Evolutionary conservation across 2,329 filamentous ascomycete genomes (phyloP).

Genomic region (Tolypocladium nubicola): DNA sequence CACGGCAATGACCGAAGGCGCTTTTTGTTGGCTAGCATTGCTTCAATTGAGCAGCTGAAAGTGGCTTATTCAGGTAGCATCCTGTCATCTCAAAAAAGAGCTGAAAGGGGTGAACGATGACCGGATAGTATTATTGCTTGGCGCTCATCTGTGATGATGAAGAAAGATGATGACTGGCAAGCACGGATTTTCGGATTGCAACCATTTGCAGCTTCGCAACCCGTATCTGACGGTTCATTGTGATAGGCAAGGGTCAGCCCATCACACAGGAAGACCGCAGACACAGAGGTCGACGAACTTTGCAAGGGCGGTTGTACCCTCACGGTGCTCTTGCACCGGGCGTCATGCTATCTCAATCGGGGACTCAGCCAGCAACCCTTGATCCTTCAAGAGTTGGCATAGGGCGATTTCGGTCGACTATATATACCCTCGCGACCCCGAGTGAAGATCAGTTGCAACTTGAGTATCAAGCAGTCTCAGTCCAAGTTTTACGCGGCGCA

Average conservation of each 20-base stretch:
- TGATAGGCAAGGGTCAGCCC: neutral
- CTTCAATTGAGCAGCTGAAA: neutral
- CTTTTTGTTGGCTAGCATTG: neutral
- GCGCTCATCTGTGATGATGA: too few species aligned
- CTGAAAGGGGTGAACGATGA: neutral
- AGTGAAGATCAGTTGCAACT: too few species aligned
- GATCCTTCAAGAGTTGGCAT: neutral
- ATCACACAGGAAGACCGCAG: neutral
- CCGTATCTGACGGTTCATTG: neutral
- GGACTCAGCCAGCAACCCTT: neutral
- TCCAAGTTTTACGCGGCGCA: neutral
- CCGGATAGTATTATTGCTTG: neutral
- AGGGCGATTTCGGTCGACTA: neutral
- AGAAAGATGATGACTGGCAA: too few species aligned
- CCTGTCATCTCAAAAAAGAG: neutral
- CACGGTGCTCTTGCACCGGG: too few species aligned
- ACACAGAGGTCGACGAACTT: neutral
- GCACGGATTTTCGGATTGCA: too few species aligned
- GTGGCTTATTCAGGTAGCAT: neutral
- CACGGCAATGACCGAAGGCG: neutral
- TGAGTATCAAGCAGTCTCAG: neutral
- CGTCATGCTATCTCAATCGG: too few species aligned
- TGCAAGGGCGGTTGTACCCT: too few species aligned
- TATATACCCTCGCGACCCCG: neutral
- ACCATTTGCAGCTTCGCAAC: too few species aligned